A percentile compares a stretch with the other conserved stretches of the same genome.
Evolutionary conservation across 2,329 filamentous ascomycete species (phyloP).

Genomic region (Ceratocystis ficicola): DNA sequence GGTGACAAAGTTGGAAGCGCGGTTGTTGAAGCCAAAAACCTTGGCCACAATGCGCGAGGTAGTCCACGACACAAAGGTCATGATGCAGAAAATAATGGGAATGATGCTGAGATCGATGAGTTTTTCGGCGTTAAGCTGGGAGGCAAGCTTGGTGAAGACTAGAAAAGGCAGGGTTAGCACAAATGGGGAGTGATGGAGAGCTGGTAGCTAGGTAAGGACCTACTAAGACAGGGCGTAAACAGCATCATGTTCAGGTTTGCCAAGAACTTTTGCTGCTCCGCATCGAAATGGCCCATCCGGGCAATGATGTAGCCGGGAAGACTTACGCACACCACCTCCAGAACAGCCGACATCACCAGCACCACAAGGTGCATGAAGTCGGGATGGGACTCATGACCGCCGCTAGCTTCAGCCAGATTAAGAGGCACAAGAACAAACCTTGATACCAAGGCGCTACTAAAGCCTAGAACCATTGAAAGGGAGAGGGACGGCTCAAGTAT

Average conservation of each 20-base stretch:
- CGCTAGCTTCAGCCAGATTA: neutral
- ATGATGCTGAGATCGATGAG: constrained; percentile 84
- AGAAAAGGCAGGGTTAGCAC: neutral
- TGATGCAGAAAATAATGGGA: constrained; percentile 81
- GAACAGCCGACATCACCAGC: constrained; percentile 85
- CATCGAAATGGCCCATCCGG: constrained; percentile 81
- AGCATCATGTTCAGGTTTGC: constrained; percentile 93
- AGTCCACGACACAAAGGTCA: constrained; percentile 74
- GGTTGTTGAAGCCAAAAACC: constrained; percentile 67
- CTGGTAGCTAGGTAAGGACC: constrained; percentile 27
- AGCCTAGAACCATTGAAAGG: neutral
- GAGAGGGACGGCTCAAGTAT: neutral
- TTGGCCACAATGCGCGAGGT: constrained; percentile 60
- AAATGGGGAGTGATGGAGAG: neutral
- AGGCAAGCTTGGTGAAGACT: constrained; percentile 93
- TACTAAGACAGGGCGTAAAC: constrained; percentile 94
- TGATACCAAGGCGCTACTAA: neutral
- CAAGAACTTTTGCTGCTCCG: constrained; percentile 89
- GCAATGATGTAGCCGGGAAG: constrained; percentile 90
- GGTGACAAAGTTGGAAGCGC: constrained; percentile 84
- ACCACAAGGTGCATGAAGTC: constrained; percentile 58
- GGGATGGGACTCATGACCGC: constrained; percentile 44
- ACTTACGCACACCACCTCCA: constrained; percentile 91
- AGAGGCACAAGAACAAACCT: neutral
- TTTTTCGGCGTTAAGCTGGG: constrained; percentile 84